Conservation (phyloP, 768 basidiomycete genomes). For the Leccinum barrowsii region DNA sequence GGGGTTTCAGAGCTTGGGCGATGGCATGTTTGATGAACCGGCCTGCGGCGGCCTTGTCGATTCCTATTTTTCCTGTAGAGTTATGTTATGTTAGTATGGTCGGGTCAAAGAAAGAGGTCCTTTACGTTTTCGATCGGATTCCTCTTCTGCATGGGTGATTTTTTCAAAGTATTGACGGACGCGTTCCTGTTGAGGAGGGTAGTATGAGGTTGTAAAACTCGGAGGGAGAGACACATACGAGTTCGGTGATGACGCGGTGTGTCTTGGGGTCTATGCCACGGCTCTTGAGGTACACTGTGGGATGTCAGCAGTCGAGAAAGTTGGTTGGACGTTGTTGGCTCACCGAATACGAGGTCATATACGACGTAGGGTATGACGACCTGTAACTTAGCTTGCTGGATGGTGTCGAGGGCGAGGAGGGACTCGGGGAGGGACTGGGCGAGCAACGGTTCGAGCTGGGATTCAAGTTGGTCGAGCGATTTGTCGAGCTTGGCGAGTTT, state of each 20-base stretch:
- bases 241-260: constrained; percentile 71
- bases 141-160: constrained; percentile 65
- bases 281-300: constrained; percentile 74
- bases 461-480: constrained; percentile 70
- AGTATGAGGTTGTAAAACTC: too few relatives aligned
- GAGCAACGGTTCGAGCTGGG: constrained; percentile 61
- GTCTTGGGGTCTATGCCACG: constrained; percentile 76
- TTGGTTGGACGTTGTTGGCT: constrained; percentile 21
- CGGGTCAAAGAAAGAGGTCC: too few relatives aligned
- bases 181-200: constrained; percentile 48
- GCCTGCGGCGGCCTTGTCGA: constrained; percentile 35
- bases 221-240: constrained; percentile 17
- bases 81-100: too few relatives aligned
- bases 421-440: constrained; percentile 66
- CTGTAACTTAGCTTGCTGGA: constrained; percentile 82
- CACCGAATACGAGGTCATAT: constrained; percentile 85
- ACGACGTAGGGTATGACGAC: constrained; percentile 76
- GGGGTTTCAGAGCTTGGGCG: constrained; percentile 46
- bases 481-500: constrained; percentile 46
- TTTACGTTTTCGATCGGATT: constrained; percentile 47
- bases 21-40: constrained; percentile 87
- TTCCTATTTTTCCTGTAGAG: constrained; percentile 28
- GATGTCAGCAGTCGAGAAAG: not conserved
- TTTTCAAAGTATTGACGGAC: constrained; percentile 81
- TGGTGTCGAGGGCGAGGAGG: constrained; percentile 56